A percentile compares a stretch with the other conserved stretches of the same genome.
phyloP scores from a whole-genome alignment of 495 filamentous ascomycete species.

The Xylona heveae region DNA sequence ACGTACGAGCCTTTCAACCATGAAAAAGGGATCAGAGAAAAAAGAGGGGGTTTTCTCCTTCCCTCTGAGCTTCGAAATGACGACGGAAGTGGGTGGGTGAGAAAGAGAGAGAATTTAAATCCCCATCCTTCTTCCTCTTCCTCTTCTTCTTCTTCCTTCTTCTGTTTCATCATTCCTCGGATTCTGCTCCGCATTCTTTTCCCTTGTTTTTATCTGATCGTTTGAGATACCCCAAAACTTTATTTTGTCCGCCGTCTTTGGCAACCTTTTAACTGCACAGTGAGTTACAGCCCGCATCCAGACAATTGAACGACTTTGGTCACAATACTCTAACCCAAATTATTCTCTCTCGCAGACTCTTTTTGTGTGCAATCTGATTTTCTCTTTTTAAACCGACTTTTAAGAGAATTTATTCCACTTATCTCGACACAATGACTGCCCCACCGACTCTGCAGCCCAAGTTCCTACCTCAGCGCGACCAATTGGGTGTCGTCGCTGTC shows the following conservation, averaged over 20 bases:
- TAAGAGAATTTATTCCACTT: no score
- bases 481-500: slow-evolving; percentile 83
- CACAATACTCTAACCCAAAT: no score
- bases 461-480: slow-evolving; percentile 55
- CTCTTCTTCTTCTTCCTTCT: background rate
- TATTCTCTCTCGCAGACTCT: background rate
- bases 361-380: background rate
- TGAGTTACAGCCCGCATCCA: no score
- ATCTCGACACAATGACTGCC: slow-evolving; percentile 37
- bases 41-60: no score
- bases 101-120: background rate
- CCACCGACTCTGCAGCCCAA: slow-evolving; percentile 58
- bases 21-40: no score
- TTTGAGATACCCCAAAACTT: no score
- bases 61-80: background rate
- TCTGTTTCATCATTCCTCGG: background rate
- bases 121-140: background rate
- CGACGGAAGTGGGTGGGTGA: background rate
- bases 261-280: no score
- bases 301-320: no score
- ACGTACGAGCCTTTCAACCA: no score
- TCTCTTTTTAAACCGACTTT: background rate
- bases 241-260: no score
- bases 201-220: background rate
- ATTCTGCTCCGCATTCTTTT: background rate